Evolutionary conservation across 805 yeast species (phyloP), one percentile per base, ranked within the genome.

Genomic region (Myxozyma neglecta): DNA sequence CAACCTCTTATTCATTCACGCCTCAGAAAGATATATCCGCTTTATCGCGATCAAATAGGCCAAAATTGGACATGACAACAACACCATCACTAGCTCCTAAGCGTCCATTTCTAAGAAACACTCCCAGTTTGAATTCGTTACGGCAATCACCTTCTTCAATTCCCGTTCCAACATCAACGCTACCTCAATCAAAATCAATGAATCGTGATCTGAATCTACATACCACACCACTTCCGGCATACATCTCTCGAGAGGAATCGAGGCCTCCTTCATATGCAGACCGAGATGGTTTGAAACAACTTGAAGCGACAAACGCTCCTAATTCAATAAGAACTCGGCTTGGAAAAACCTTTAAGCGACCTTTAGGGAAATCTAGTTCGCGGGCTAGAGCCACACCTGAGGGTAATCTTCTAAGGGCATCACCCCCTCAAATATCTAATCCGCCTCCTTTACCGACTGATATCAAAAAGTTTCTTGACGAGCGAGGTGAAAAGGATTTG

Each of bases 401-500:
- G 13, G 51, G 34, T 24, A 39, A 49, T 20, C 18, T 32, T 46
- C 24, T 56, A 4, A 34, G 37, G 47, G 49, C 62, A 20, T 48
- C 62, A 14, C 56, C 59, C n/a, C 59, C 62, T 42, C 59, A 56
- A 6, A 18, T 50, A 6, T 35, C 44, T 6, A 42, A 40, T 13
- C 20, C 46, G 6, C 55, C 55, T 13, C 55, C 55, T 10, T 14
- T 51, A 11, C 46, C 55, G 11, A 6, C 39, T 9, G 46, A 51
- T 14, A 24, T 51, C 8, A n/a, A 20, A 18, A 18, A 24, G 16
- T n/a, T 9, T 3, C 55, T 37, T 1, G 46, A 51, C 5, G 36
- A 9, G 36, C 45, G 29, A 24, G 36, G 16, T 13, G 46, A 24
- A 10, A 10, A 24, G 39, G 55, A 51, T 24, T 18, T 46, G 10